Base-by-base conservation (phyloP, 192 early-diverging fungal genomes). In the Mortierella hygrophila region DNA sequence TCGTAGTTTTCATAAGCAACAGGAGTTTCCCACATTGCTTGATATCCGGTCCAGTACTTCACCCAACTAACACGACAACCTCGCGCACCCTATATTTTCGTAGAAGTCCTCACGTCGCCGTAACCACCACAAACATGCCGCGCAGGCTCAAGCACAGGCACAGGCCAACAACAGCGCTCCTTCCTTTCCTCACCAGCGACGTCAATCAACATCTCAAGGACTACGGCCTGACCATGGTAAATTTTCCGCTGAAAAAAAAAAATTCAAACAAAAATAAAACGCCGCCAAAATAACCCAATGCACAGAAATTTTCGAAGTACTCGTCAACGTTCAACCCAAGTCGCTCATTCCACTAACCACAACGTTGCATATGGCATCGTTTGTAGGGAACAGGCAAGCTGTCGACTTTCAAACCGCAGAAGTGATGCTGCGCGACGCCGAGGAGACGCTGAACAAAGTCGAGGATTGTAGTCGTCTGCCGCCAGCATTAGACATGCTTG, bases 101-200 rank as follows among this genome's bases (percentile, higher is more conserved):
- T 68, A 83, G 82, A 78, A 74, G 65, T 78, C 49, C 40, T 49
- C 46, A 23, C 82, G 76, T 75, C 82, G 82, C 69, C 82, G 77
- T 5, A 63, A 63, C n/a, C 77, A 83, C 52, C 72, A 68, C 60
- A 83, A 78, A 65, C 42, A 83, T 21, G 46, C 71, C 32, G 41
- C 79, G 23, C 68, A 71, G 10, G n/a, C 79, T 11, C 68, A 71
- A 4, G 13, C 49, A 21, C 80, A 72, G 47, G 70, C 71, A 60
- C 57, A 74, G 37, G 68, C 75, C 49, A 78, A 10, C 38, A 35
- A n/a, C 52, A 35, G 10, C 52, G 18, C 37, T 7, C 41, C 44
- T 20, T n/a, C 55, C 42, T 44, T 42, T 29, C 35, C 80, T 49
- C 73, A 81, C 23, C 68, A 44, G 41, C 63, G 63, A 37, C 63